Conservation (phyloP, 345 rosid species). For the Theobroma cacao region DNA sequence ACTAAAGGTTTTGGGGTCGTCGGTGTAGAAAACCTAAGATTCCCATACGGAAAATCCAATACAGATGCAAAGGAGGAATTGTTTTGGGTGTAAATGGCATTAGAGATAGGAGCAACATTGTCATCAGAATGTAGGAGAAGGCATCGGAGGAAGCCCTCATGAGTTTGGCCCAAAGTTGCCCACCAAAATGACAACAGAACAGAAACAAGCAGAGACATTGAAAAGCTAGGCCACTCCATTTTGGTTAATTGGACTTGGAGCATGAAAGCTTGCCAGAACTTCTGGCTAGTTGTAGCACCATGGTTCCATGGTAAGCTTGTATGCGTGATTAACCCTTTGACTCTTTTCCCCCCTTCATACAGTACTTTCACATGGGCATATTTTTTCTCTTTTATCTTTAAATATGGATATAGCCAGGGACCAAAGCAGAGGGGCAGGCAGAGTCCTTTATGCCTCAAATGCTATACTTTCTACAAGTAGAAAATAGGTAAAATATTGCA, state of each 20-base stretch:
- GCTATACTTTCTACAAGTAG: too few relatives aligned
- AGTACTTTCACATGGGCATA: too few relatives aligned
- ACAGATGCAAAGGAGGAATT: neutral
- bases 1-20: neutral
- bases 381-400: too few relatives aligned
- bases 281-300: neutral
- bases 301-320: too few relatives aligned
- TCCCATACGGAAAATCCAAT: neutral
- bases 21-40: neutral
- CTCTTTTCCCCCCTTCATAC: too few relatives aligned
- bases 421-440: too few relatives aligned
- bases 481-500: too few relatives aligned
- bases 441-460: too few relatives aligned
- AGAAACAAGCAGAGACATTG: neutral
- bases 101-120: neutral
- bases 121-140: neutral
- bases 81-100: neutral
- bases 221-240: neutral
- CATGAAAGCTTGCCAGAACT: neutral
- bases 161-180: neutral
- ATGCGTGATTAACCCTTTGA: too few relatives aligned
- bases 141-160: neutral
- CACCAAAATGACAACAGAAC: neutral
- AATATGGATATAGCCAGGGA: too few relatives aligned
- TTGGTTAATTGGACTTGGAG: neutral